A percentile compares a stretch with the other conserved stretches of the same genome.
phyloP scores from a whole-genome alignment of 2,329 filamentous ascomycete species.

The Eutypa lata region DNA sequence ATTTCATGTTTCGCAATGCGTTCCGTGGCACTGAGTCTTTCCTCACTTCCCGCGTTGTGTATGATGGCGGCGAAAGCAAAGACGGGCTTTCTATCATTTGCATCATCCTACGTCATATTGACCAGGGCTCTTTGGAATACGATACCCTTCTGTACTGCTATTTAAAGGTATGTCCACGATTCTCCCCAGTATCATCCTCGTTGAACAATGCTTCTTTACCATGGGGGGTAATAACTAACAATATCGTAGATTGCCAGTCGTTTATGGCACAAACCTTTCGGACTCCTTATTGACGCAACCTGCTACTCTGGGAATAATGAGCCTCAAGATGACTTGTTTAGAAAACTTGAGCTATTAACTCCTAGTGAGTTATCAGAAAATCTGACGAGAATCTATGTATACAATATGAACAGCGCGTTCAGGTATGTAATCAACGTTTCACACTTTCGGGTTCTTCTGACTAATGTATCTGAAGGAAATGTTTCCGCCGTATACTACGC shows the following conservation, averaged over 20 bases:
- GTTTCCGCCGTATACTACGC: conserved; percentile 61
- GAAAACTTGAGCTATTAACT: conserved; percentile 59
- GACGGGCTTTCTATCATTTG: conserved; percentile 68
- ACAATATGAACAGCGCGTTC: conserved; percentile 72
- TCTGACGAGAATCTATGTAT: conserved; percentile 61
- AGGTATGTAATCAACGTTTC: conserved; percentile 37
- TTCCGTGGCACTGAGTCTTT: conserved; percentile 64
- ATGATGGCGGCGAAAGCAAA: conserved; percentile 70
- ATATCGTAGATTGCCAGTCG: conserved; percentile 59
- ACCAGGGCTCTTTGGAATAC: conserved; percentile 62
- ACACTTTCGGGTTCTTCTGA: neutral
- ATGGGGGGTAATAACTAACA: conserved; percentile 16
- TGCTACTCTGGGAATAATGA: conserved; percentile 68
- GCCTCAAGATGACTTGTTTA: conserved; percentile 62
- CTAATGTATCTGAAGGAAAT: conserved; percentile 45
- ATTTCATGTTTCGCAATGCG: conserved; percentile 70
- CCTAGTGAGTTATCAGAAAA: conserved; percentile 59
- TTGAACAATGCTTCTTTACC: neutral
- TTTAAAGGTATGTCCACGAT: conserved; percentile 50
- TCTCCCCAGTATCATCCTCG: neutral
- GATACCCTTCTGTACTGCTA: conserved; percentile 66
- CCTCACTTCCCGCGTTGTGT: conserved; percentile 62
- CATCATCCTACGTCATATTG: conserved; percentile 65
- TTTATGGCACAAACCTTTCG: conserved; percentile 67
- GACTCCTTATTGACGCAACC: conserved; percentile 65